Conservation (phyloP, 2,329 filamentous ascomycete genomes). For the Exserohilum rostratum region DNA sequence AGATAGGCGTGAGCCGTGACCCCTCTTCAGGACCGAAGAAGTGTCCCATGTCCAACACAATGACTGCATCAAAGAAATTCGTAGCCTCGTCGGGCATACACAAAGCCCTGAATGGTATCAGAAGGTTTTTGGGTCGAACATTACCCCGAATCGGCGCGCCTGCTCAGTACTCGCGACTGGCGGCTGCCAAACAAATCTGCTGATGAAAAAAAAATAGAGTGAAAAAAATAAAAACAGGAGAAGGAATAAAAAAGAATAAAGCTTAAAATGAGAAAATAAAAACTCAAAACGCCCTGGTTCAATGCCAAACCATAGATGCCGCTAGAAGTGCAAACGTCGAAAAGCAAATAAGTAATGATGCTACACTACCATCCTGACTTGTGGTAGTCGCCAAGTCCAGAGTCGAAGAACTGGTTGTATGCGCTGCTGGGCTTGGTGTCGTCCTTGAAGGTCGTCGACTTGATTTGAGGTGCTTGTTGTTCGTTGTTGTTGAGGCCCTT, state of each 20-base stretch:
- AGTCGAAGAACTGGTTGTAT: conserved; percentile 77
- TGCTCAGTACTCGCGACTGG: conserved; percentile 9
- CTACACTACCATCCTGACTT: conserved; percentile 76
- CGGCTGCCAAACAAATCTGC: conserved; percentile 16
- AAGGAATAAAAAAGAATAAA: background rate
- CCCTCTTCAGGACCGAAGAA: conserved; percentile 39
- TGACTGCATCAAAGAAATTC: conserved; percentile 44
- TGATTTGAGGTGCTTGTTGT: conserved; percentile 43
- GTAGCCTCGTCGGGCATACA: conserved; percentile 48
- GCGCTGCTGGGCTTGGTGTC: conserved; percentile 70
- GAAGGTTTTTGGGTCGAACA: conserved; percentile 41
- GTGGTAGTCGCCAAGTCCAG: conserved; percentile 77
- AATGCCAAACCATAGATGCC: conserved; percentile 46
- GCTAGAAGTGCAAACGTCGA: conserved; percentile 43
- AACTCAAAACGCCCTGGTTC: conserved; percentile 37
- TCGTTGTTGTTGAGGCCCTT: conserved; percentile 80
- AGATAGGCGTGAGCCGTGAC: conserved; percentile 48
- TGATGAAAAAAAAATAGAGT: conserved; percentile 21
- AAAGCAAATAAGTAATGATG: conserved; percentile 10
- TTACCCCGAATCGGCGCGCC: conserved; percentile 36
- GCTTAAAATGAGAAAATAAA: too few species aligned
- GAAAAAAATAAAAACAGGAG: conserved; percentile 17
- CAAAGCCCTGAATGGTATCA: conserved; percentile 43
- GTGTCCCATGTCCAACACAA: conserved; percentile 34
- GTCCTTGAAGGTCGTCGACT: conserved; percentile 63